These are phyloP conservation scores for Elongisporangium undulatum DNA, from an alignment of 352 stramenopile species.

Conservation along the genomic window DNA sequence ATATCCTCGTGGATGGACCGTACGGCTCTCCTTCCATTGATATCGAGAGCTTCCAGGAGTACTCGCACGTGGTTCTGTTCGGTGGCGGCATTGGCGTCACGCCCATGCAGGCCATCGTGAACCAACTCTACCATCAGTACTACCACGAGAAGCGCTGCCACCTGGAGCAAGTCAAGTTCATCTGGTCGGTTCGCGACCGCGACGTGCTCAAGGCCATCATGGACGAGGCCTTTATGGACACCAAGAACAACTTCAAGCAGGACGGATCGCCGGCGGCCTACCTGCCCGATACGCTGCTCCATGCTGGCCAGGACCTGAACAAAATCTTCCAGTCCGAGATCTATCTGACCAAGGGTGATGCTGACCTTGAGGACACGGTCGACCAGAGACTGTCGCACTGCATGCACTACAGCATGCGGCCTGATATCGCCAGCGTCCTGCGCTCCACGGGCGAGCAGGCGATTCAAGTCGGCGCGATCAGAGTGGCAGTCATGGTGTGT, in stretches of 20 bases:
- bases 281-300: conserved; percentile 17
- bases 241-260: conserved; percentile 1
- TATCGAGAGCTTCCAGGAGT: conserved; percentile 22
- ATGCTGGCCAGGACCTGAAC: not conserved
- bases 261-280: not conserved
- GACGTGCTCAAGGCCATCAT: conserved; percentile 27
- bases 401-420: conserved; percentile 20
- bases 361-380: conserved; percentile 18
- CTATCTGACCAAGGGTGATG: conserved; percentile 23
- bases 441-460: conserved; percentile 22
- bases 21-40: conserved; percentile 44
- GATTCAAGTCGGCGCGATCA: conserved; percentile 12
- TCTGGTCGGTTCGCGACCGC: conserved; percentile 36
- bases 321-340: conserved; percentile 27
- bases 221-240: no score
- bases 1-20: conserved; percentile 43
- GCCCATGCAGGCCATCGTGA: conserved; percentile 44
- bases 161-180: conserved; percentile 23
- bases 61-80: conserved; percentile 50
- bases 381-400: conserved; percentile 14
- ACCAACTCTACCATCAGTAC: conserved; percentile 29
- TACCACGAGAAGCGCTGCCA: conserved; percentile 7
- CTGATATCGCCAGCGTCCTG: conserved; percentile 17
- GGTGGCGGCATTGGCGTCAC: conserved; percentile 47
- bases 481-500: conserved; percentile 39